Evolutionary conservation across 306 rosid genomes (phyloP).

Genomic region (Inga oerstediana): DNA sequence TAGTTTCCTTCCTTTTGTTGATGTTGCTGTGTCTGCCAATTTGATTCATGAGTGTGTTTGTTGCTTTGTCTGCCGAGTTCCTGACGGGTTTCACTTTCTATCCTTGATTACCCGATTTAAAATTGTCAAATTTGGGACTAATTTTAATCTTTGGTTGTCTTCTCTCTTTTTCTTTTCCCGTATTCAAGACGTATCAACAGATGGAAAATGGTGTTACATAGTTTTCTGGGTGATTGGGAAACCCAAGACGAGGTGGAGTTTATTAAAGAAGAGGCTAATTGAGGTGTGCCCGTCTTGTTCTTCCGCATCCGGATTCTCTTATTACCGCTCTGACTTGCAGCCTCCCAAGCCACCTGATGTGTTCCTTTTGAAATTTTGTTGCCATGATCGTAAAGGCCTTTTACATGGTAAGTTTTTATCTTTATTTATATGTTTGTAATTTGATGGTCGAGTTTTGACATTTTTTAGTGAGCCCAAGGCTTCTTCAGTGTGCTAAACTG

Average conservation of each 20-base stretch:
- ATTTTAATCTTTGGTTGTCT: background rate
- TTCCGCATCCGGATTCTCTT: conserved; percentile 84
- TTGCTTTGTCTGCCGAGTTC: conserved; percentile 20
- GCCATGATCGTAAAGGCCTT: conserved; percentile 79
- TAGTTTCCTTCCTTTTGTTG: background rate
- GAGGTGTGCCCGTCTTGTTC: conserved; percentile 86
- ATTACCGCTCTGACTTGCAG: conserved; percentile 61
- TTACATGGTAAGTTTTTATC: conserved; percentile 68
- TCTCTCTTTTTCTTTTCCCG: background rate
- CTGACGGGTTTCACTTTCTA: conserved; percentile 21
- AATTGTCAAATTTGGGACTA: conserved; percentile 9
- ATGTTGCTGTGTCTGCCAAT: conserved; percentile 11
- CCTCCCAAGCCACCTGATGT: conserved; percentile 77
- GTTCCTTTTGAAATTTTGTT: conserved; percentile 75
- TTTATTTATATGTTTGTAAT: conserved; percentile 3
- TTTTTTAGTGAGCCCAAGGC: background rate
- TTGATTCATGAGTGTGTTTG: conserved; percentile 29
- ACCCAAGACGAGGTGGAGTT: conserved; percentile 75
- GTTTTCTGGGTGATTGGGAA: conserved; percentile 89
- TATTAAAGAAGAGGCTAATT: conserved; percentile 78
- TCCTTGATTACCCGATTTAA: conserved; percentile 15
- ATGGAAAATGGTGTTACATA: conserved; percentile 95
- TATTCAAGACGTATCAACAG: conserved; percentile 83
- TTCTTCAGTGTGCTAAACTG: background rate
- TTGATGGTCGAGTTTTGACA: conserved; percentile 1